Evolutionary conservation across 2,329 filamentous ascomycete genomes (phyloP).

Genomic region (Anthostomella pinea): DNA sequence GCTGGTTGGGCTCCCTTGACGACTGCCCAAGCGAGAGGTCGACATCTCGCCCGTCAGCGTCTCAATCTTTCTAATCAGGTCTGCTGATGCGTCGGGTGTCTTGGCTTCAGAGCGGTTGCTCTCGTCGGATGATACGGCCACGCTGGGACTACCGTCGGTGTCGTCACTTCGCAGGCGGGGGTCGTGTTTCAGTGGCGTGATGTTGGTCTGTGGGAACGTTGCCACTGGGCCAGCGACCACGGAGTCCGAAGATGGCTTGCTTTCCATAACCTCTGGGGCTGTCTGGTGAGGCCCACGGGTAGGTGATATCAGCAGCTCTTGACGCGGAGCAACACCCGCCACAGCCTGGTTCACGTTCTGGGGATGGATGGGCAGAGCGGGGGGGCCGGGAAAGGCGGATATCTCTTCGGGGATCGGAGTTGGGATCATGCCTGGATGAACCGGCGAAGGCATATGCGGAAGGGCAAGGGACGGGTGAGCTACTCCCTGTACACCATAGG

Average conservation of each 20-base stretch:
- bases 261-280: background rate
- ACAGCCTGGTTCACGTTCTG: background rate
- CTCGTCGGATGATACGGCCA: background rate
- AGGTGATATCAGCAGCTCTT: too few species aligned
- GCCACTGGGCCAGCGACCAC: background rate
- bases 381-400: background rate
- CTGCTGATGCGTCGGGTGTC: too few species aligned
- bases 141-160: background rate
- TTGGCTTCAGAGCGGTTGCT: background rate
- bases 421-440: background rate
- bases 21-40: too few species aligned
- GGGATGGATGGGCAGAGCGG: background rate
- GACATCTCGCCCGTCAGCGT: too few species aligned
- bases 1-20: too few species aligned
- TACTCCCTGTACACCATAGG: too few species aligned
- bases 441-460: background rate
- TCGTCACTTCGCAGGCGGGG: background rate
- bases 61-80: too few species aligned
- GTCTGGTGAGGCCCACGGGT: too few species aligned
- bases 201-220: background rate
- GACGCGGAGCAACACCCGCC: background rate
- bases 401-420: background rate
- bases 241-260: background rate
- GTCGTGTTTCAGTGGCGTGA: background rate
- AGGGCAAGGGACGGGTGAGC: background rate